These are phyloP conservation scores for Pseudisothecium myosuroides DNA, from an alignment of 225 moss, liverwort and hornwort genomes.

Conservation along the genomic window DNA sequence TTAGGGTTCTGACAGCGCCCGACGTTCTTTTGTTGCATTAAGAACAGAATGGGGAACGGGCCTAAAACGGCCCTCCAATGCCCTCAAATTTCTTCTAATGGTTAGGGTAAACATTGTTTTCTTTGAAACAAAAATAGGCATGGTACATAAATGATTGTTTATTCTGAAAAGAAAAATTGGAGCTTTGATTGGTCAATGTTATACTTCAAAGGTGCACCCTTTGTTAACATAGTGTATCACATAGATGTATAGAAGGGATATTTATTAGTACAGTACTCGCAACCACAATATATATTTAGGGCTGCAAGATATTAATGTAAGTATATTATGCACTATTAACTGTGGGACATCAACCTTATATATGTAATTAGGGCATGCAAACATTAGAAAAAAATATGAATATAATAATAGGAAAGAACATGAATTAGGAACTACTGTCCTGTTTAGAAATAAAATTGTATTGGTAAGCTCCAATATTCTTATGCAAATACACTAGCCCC, in stretches of 20 bases:
- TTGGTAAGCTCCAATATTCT: too few species aligned
- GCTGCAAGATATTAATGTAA: background rate
- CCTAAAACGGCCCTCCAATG: too few species aligned
- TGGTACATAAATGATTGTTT: background rate
- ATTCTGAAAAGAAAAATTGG: background rate
- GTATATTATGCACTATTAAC: background rate
- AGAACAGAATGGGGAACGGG: too few species aligned
- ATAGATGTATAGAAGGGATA: background rate
- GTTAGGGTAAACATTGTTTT: background rate
- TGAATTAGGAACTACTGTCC: background rate
- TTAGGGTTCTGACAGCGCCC: too few species aligned
- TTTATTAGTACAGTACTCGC: background rate
- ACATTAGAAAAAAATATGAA: background rate
- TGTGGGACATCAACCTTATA: rapidly evolving
- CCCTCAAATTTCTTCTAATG: too few species aligned
- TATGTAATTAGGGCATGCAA: background rate
- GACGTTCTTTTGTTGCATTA: too few species aligned
- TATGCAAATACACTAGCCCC: too few species aligned
- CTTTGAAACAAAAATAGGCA: background rate
- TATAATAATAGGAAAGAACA: background rate
- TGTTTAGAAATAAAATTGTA: background rate
- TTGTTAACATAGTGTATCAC: background rate
- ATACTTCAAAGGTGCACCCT: rapidly evolving
- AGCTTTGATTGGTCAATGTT: background rate
- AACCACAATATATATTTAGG: background rate